Evolutionary conservation across 2,329 filamentous ascomycete species (phyloP).

Genomic region (Phyllosticta paracitricarpa): DNA sequence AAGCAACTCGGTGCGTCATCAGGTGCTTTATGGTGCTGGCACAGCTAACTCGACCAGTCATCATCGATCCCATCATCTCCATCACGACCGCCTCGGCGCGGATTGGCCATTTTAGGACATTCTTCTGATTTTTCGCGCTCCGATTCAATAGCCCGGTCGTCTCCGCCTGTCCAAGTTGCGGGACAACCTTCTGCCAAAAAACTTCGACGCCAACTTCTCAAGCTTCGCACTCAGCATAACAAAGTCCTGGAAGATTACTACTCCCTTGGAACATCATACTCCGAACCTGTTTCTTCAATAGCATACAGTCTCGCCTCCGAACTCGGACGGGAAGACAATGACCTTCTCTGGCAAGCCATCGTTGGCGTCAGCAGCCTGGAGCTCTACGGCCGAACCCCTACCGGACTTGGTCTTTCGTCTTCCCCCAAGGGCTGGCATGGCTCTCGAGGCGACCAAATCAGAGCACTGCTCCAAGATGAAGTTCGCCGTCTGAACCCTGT

Average conservation of each 20-base stretch:
- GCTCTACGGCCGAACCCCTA: constrained; percentile 76
- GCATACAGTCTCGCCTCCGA: constrained; percentile 92
- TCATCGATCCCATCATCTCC: constrained; percentile 61
- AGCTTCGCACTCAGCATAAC: constrained; percentile 69
- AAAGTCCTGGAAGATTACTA: constrained; percentile 72
- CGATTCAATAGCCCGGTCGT: constrained; percentile 27
- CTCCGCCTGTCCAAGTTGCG: constrained; percentile 24
- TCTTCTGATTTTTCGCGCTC: constrained; percentile 32
- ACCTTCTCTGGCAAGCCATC: constrained; percentile 88
- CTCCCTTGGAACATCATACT: constrained; percentile 76
- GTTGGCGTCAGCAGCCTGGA: constrained; percentile 93
- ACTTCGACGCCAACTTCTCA: constrained; percentile 62
- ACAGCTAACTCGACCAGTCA: constrained; percentile 36
- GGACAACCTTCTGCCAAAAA: constrained; percentile 60
- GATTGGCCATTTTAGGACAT: constrained; percentile 34
- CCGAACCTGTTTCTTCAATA: constrained; percentile 88
- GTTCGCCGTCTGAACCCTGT: constrained; percentile 86
- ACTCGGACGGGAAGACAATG: constrained; percentile 91
- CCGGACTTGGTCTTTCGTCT: constrained; percentile 57
- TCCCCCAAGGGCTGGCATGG: constrained; percentile 64
- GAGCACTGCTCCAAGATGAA: constrained; percentile 81
- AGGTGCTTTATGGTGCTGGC: neutral
- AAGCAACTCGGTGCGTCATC: constrained; percentile 68
- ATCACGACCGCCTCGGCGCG: constrained; percentile 48
- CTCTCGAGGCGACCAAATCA: constrained; percentile 70